Evolutionary conservation across 2,329 filamentous ascomycete species (phyloP).

Genomic region (Hymenoscyphus occultus): DNA sequence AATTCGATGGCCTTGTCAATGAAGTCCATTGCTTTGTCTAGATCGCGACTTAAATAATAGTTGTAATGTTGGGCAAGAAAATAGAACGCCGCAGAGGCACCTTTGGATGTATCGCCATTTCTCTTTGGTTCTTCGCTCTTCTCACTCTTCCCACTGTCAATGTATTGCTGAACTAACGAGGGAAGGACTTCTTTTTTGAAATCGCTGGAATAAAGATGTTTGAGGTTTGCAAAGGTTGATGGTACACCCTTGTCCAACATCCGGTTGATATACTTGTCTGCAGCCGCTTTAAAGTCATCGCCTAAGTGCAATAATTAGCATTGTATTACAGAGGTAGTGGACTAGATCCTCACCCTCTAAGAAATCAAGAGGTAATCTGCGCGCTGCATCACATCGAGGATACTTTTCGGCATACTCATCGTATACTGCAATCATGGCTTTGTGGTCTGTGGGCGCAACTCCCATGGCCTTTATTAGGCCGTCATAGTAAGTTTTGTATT

Average conservation of each 20-base stretch:
- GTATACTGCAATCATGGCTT: constrained; percentile 71
- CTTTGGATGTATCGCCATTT: constrained; percentile 52
- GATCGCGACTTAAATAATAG: constrained; percentile 81
- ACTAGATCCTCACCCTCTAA: constrained; percentile 56
- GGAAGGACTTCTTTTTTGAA: constrained; percentile 76
- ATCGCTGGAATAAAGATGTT: constrained; percentile 79
- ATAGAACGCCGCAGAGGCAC: constrained; percentile 78
- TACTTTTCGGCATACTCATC: constrained; percentile 78
- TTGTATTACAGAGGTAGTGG: constrained; percentile 2
- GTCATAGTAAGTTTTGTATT: constrained; percentile 83
- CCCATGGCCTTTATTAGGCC: constrained; percentile 68
- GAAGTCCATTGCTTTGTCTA: constrained; percentile 76
- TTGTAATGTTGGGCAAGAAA: constrained; percentile 98
- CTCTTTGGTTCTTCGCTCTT: constrained; percentile 42
- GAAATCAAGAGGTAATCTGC: constrained; percentile 86
- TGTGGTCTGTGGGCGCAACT: constrained; percentile 57
- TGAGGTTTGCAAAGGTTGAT: constrained; percentile 94
- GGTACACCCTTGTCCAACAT: constrained; percentile 93
- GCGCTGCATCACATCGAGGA: constrained; percentile 79
- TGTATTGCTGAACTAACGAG: constrained; percentile 74
- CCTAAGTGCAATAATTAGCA: constrained; percentile 45
- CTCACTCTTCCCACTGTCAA: constrained; percentile 52
- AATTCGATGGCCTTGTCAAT: constrained; percentile 81
- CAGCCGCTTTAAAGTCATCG: constrained; percentile 75
- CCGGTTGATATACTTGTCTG: constrained; percentile 72